Evolutionary conservation across 2,329 filamentous ascomycete species (phyloP).

Genomic region (Alternaria viburni): DNA sequence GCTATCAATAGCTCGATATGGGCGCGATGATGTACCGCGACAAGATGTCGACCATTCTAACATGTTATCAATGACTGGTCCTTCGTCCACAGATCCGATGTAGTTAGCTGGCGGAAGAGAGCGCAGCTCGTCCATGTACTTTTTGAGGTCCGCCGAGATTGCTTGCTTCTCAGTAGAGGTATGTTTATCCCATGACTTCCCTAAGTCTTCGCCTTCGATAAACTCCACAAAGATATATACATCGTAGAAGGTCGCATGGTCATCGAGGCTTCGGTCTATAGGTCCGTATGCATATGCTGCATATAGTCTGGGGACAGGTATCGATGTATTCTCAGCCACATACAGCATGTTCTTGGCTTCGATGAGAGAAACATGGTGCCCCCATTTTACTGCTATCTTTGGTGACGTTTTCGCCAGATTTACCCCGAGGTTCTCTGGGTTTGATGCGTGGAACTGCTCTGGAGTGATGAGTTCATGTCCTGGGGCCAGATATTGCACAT

Average conservation of each 20-base stretch:
- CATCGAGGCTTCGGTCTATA: slow-evolving; percentile 14
- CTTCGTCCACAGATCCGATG: slow-evolving; percentile 23
- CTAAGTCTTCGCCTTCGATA: slow-evolving; percentile 21
- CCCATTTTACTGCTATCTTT: slow-evolving; percentile 21
- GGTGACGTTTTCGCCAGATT: slow-evolving; percentile 17
- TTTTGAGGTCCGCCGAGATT: slow-evolving; percentile 21
- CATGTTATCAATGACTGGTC: slow-evolving; percentile 29
- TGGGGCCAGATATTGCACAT: slow-evolving; percentile 20
- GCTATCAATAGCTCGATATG: not conserved
- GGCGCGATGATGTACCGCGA: slow-evolving; percentile 13
- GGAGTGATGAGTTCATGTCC: slow-evolving; percentile 23
- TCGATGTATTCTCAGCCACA: slow-evolving; percentile 23
- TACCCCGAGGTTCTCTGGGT: slow-evolving; percentile 2
- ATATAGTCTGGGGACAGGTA: slow-evolving; percentile 24
- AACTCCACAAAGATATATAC: slow-evolving; percentile 28
- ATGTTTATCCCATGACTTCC: slow-evolving; percentile 18
- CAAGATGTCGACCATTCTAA: slow-evolving; percentile 26
- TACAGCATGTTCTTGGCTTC: slow-evolving; percentile 25
- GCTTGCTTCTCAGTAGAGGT: slow-evolving; percentile 21
- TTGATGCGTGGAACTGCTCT: slow-evolving; percentile 19
- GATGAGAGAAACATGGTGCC: slow-evolving; percentile 24
- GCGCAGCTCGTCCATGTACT: slow-evolving; percentile 23
- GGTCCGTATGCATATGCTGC: slow-evolving; percentile 26
- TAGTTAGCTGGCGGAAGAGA: slow-evolving; percentile 19
- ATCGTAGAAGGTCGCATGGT: slow-evolving; percentile 19